Base-by-base conservation (phyloP, 2,329 filamentous ascomycete genomes). In the Monosporascus sp. region DNA sequence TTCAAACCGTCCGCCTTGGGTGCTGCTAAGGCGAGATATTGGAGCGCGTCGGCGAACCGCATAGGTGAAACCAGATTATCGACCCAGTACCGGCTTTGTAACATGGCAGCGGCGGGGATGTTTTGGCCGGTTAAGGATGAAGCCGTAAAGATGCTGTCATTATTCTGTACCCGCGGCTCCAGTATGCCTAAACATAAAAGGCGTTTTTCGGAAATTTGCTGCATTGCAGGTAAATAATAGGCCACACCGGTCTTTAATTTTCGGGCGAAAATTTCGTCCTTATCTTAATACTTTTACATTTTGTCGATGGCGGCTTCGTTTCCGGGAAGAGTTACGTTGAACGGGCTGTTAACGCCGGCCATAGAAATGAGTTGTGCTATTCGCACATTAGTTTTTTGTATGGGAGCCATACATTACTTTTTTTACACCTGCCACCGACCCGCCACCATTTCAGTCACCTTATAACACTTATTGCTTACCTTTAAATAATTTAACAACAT, bases 331-430 rank as follows among this genome's bases (percentile, higher is more conserved):
- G 73, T 76, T 1, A 73, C 62, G 36, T 64, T 71, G 2, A 54
- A 53, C 0, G 67, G 69, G 2, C 66, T 69, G 56, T 76, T 76
- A 34, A 70, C 58, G 46, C 71, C 75, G 2, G 71, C 75, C n/a
- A 73, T 61, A 2, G 58, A 58, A 2, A 68, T 54, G n/a, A n/a
- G n/a, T n/a, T n/a, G n/a, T n/a, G n/a, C n/a, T n/a, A n/a, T n/a
- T n/a, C n/a, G n/a, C n/a, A n/a, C n/a, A n/a, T n/a, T n/a, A n/a
- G n/a, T n/a, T n/a, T n/a, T n/a, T n/a, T n/a, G n/a, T n/a, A n/a
- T n/a, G n/a, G n/a, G n/a, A n/a, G n/a, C n/a, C n/a, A n/a, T n/a
- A n/a, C n/a, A n/a, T n/a, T n/a, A n/a, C n/a, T n/a, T n/a, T n/a
- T n/a, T n/a, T n/a, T n/a, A n/a, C n/a, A n/a, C n/a, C n/a, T n/a